phyloP scores from a whole-genome alignment of 208 protist species.

The Naegleria gruberi region DNA sequence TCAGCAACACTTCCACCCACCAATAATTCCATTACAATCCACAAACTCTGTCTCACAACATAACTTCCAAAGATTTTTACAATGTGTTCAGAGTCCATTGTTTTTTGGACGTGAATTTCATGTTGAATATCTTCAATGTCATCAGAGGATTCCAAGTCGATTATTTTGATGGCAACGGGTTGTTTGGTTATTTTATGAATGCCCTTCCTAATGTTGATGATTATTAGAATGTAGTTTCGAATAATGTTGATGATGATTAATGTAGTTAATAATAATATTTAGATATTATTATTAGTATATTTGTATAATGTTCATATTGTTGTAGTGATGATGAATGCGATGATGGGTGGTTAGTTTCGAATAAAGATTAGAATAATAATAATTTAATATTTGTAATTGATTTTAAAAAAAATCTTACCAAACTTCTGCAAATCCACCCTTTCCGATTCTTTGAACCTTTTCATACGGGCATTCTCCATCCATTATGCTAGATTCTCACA shows the following conservation, averaged over 20 bases:
- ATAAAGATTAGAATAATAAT: too few relatives aligned
- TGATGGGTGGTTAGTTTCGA: too few relatives aligned
- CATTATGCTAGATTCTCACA: too few relatives aligned
- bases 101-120: constrained; percentile 65
- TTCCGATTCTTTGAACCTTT: constrained; percentile 50
- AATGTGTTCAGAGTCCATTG: constrained; percentile 59
- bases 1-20: constrained; percentile 58
- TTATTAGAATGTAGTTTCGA: background rate
- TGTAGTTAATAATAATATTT: too few relatives aligned
- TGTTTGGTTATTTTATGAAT: constrained; percentile 18
- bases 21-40: constrained; percentile 86
- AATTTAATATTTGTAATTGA: too few relatives aligned
- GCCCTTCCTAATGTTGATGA: constrained; percentile 42
- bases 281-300: too few relatives aligned
- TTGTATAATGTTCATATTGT: too few relatives aligned
- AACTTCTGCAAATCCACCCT: constrained; percentile 68
- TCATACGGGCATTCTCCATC: constrained; percentile 12
- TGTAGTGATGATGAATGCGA: too few relatives aligned
- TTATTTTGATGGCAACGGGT: constrained; percentile 75
- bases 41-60: constrained; percentile 63
- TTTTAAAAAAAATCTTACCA: constrained; percentile 47
- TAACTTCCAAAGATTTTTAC: constrained; percentile 69
- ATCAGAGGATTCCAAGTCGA: constrained; percentile 75
- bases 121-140: constrained; percentile 83
- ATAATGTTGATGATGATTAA: background rate